Conservation (phyloP, 2,329 filamentous ascomycete genomes). For the Neonectria magnoliae region DNA sequence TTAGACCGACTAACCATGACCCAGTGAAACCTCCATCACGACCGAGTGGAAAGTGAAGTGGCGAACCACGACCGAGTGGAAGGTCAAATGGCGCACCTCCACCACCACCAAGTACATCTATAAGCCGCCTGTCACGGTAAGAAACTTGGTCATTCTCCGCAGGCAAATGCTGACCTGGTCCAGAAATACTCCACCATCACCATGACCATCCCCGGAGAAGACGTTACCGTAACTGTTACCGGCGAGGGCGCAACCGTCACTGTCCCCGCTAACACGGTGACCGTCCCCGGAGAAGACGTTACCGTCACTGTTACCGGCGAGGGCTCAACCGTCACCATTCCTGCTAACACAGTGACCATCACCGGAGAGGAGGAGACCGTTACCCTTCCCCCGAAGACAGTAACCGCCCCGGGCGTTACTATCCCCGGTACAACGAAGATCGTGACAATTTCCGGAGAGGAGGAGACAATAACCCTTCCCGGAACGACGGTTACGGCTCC, state of each 20-base stretch:
- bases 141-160: neutral
- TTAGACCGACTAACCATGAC: neutral
- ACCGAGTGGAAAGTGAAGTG: neutral
- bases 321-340: neutral
- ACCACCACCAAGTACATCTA: neutral
- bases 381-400: neutral
- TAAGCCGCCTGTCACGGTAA: slow-evolving; percentile 4
- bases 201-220: neutral
- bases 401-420: neutral
- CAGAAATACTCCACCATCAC: slow-evolving; percentile 6
- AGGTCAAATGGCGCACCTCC: neutral
- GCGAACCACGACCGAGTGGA: neutral
- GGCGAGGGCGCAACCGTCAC: neutral
- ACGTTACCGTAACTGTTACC: neutral
- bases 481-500: neutral
- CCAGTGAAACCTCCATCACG: neutral
- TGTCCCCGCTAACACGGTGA: neutral
- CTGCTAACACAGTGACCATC: neutral
- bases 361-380: neutral
- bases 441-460: neutral
- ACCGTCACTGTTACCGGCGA: neutral
- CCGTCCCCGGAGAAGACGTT: neutral
- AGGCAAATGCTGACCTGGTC: neutral
- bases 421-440: neutral
- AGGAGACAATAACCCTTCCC: slow-evolving; percentile 5